Conservation (phyloP, 768 basidiomycete genomes). For the Amanita rubescens region DNA sequence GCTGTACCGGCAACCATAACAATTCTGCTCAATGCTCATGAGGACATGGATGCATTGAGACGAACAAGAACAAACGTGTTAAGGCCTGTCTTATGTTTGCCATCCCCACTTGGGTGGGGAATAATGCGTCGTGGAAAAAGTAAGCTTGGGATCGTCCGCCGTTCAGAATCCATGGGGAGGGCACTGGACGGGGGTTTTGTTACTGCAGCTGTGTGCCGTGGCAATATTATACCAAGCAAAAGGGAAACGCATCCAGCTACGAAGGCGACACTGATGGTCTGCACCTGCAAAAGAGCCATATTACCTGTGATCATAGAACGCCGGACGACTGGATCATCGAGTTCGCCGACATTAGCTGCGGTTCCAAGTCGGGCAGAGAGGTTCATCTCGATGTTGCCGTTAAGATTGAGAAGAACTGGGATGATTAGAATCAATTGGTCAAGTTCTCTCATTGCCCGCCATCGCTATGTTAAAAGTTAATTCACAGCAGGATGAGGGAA, state of each 20-base stretch:
- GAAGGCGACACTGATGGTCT: slow-evolving; percentile 85
- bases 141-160: not conserved
- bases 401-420: slow-evolving; percentile 89
- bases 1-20: slow-evolving; percentile 69
- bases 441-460: slow-evolving; percentile 83
- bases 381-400: slow-evolving; percentile 99
- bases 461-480: slow-evolving; percentile 41
- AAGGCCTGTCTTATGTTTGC: slow-evolving; percentile 25
- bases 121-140: not conserved
- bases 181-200: not conserved
- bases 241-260: slow-evolving; percentile 77
- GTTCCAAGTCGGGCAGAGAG: slow-evolving; percentile 94
- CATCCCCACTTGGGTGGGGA: slow-evolving; percentile 12
- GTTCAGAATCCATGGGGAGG: too few relatives aligned
- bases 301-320: slow-evolving; percentile 72
- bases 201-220: slow-evolving; percentile 20
- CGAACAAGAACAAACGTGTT: slow-evolving; percentile 24
- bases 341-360: slow-evolving; percentile 87
- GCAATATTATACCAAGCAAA: slow-evolving; percentile 58
- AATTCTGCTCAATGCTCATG: slow-evolving; percentile 38
- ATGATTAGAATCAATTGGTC: slow-evolving; percentile 97
- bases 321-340: slow-evolving; percentile 64
- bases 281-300: slow-evolving; percentile 83
- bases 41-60: not conserved
- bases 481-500: not conserved